These are phyloP conservation scores for Nigrospora oryzae DNA, from an alignment of 2,329 filamentous ascomycete species.

Conservation along the genomic window DNA sequence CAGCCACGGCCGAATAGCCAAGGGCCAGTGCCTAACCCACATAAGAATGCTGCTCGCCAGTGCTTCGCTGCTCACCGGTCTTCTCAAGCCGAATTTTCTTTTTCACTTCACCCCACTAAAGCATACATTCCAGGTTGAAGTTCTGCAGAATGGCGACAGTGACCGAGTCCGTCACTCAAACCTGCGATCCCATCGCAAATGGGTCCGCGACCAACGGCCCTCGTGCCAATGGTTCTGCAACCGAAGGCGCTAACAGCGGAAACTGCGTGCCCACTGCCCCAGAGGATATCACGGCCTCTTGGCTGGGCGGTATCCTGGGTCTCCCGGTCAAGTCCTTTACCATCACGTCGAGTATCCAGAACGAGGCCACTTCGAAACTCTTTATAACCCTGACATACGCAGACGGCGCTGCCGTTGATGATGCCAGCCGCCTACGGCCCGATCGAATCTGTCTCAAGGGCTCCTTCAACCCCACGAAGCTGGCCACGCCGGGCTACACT, in stretches of 20 bases:
- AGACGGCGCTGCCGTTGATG: slow-evolving; percentile 2
- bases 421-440: slow-evolving; percentile 6
- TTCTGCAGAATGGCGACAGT: too few species aligned
- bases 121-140: too few species aligned
- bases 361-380: slow-evolving; percentile 16
- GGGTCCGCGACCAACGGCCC: too few species aligned
- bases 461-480: slow-evolving; percentile 26
- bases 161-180: too few species aligned
- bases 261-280: slow-evolving; percentile 14
- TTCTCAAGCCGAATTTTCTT: too few species aligned
- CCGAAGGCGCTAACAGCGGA: not conserved
- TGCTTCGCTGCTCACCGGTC: too few species aligned
- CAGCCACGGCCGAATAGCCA: too few species aligned
- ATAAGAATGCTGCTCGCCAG: too few species aligned
- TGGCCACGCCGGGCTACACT: slow-evolving; percentile 21
- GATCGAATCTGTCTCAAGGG: slow-evolving; percentile 26
- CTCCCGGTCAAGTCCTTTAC: slow-evolving; percentile 14
- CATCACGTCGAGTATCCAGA: slow-evolving; percentile 12
- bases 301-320: slow-evolving; percentile 17
- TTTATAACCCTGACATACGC: slow-evolving; percentile 16
- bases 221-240: not conserved
- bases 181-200: too few species aligned
- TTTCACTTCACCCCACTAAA: too few species aligned
- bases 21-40: too few species aligned
- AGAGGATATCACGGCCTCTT: slow-evolving; percentile 14